Percentiles rank a stretch among this genome's conserved stretches.
phyloP scores from a whole-genome alignment of 148 eudicot genomes.

The Rhododendron molle region DNA sequence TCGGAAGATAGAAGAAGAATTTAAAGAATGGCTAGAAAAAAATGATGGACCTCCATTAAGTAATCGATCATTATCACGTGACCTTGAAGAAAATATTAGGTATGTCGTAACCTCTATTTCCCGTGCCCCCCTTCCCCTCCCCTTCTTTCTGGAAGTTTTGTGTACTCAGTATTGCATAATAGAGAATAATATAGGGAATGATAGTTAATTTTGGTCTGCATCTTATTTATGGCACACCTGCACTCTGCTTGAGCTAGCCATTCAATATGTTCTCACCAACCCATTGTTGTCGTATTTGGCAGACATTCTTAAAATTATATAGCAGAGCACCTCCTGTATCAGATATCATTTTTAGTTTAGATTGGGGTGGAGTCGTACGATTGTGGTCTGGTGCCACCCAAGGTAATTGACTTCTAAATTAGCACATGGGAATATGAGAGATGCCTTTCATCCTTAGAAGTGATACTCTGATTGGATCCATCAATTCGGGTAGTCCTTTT shows the following conservation, averaged over 20 bases:
- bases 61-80: constrained; percentile 2
- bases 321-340: background rate
- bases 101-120: background rate
- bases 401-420: background rate
- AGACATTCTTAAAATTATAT: background rate
- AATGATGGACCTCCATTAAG: background rate
- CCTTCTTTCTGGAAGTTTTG: background rate
- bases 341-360: background rate
- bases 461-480: background rate
- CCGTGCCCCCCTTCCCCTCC: background rate
- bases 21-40: constrained; percentile 14
- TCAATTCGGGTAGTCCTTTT: background rate
- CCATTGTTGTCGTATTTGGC: background rate
- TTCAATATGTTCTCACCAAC: background rate
- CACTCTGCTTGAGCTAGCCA: background rate
- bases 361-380: background rate
- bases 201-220: background rate
- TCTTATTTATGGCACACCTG: background rate
- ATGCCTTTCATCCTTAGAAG: constrained; percentile 1
- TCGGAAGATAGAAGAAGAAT: constrained; percentile 34
- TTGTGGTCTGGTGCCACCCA: constrained; percentile 1
- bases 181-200: background rate
- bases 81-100: constrained; percentile 27
- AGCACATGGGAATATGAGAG: background rate
- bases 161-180: background rate